Conservation (phyloP, 2,329 filamentous ascomycete genomes). For the Ceratocystis cubensis region DNA sequence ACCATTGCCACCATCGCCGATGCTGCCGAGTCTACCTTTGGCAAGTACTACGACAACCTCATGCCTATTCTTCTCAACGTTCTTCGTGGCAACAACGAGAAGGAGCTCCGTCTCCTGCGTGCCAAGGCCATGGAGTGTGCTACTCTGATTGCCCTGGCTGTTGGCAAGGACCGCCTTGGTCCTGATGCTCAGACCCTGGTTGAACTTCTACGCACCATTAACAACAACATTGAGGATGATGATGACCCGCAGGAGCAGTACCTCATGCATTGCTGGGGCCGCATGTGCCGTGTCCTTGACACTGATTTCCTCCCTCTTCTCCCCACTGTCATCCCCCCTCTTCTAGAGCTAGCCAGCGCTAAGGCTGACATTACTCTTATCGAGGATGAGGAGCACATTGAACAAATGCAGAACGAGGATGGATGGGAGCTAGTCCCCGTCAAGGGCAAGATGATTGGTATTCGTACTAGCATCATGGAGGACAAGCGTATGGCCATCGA, state of each 20-base stretch:
- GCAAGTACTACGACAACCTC: conserved; percentile 86
- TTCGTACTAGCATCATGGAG: conserved; percentile 90
- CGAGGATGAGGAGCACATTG: conserved; percentile 88
- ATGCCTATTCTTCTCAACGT: conserved; percentile 94
- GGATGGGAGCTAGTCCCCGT: conserved; percentile 96
- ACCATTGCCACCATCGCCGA: conserved; percentile 99
- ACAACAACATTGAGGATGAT: conserved; percentile 71
- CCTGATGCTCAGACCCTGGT: conserved; percentile 78
- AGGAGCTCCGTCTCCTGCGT: conserved; percentile 79
- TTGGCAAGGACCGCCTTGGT: conserved; percentile 85
- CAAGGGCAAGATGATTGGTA: conserved; percentile 96
- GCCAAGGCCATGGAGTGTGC: conserved; percentile 99
- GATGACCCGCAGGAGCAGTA: conserved; percentile 97
- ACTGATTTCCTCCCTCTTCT: conserved; percentile 87
- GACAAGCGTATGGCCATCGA: conserved; percentile 99
- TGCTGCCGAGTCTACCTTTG: conserved; percentile 87
- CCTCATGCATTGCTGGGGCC: conserved; percentile 95
- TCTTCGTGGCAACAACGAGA: conserved; percentile 76
- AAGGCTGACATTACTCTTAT: conserved; percentile 96
- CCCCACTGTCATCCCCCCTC: conserved; percentile 82
- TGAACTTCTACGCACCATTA: conserved; percentile 74
- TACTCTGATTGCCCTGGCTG: conserved; percentile 85
- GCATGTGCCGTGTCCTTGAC: conserved; percentile 92
- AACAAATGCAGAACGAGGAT: conserved; percentile 84
- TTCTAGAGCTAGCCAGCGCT: conserved; percentile 79